These are phyloP conservation scores for Mortierella antarctica DNA, from an alignment of 192 early-diverging fungal genomes.

Conservation along the genomic window DNA sequence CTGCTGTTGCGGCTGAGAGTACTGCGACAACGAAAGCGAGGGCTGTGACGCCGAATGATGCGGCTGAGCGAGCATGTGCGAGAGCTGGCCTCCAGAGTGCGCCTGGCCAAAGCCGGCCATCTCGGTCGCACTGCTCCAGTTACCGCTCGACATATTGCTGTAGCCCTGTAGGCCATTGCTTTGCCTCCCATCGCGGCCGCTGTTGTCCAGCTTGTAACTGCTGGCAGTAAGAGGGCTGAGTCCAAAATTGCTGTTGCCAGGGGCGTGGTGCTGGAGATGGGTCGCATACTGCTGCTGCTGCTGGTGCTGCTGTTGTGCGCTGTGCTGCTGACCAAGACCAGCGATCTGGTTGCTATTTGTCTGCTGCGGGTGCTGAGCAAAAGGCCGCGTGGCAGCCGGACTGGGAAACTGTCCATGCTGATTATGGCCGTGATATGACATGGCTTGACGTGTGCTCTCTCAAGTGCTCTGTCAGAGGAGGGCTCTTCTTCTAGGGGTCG, in stretches of 20 bases:
- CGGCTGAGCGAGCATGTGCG: conserved; percentile 32
- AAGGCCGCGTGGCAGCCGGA: conserved; percentile 29
- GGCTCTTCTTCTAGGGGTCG: too few relatives aligned
- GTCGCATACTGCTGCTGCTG: conserved; percentile 40
- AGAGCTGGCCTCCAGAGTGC: conserved; percentile 35
- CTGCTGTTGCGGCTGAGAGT: conserved; percentile 30
- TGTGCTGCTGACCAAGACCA: conserved; percentile 30
- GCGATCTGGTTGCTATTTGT: conserved; percentile 31
- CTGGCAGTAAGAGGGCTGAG: conserved; percentile 14
- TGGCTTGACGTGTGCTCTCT: background rate
- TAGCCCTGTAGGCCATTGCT: conserved; percentile 32
- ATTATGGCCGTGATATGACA: conserved; percentile 48
- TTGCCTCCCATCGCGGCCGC: conserved; percentile 23
- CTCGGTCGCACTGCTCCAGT: conserved; percentile 31
- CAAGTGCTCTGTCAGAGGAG: too few relatives aligned
- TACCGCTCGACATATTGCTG: conserved; percentile 26
- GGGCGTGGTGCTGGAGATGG: conserved; percentile 32
- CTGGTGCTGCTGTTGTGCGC: background rate
- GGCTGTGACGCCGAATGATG: conserved; percentile 37
- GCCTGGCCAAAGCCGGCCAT: conserved; percentile 39
- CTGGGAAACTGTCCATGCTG: conserved; percentile 44
- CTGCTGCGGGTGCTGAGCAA: conserved; percentile 35
- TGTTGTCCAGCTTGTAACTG: conserved; percentile 42
- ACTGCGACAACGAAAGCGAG: conserved; percentile 33
- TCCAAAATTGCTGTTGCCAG: conserved; percentile 28